phyloP scores from a whole-genome alignment of 805 yeast genomes.

The Wickerhamiella brachini region DNA sequence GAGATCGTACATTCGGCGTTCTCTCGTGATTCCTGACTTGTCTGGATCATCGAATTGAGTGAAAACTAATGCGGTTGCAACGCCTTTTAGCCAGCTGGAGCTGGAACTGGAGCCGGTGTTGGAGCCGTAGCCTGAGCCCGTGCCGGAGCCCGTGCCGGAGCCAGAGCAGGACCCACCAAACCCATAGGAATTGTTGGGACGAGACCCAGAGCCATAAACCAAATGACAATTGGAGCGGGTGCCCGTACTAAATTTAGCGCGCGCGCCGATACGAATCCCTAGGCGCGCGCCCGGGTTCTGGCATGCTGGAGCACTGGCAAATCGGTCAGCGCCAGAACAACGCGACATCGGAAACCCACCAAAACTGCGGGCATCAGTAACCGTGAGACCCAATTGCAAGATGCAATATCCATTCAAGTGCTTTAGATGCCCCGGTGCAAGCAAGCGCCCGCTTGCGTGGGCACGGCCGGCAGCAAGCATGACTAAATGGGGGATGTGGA shows the following conservation, averaged over 20 bases:
- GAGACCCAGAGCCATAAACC: too few species aligned
- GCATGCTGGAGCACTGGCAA: too few species aligned
- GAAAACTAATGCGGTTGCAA: conserved; percentile 1
- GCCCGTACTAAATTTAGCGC: too few species aligned
- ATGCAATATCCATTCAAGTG: neutral
- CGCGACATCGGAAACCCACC: too few species aligned
- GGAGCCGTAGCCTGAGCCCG: neutral
- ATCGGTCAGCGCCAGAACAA: too few species aligned
- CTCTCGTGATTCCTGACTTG: neutral
- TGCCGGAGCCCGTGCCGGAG: too few species aligned
- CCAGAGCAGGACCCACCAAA: too few species aligned
- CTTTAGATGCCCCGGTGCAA: neutral
- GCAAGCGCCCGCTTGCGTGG: neutral
- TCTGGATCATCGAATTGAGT: conserved; percentile 1
- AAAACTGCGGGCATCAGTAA: neutral
- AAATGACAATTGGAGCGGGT: too few species aligned
- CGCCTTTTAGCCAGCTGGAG: neutral
- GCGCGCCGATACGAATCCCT: too few species aligned
- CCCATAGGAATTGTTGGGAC: too few species aligned
- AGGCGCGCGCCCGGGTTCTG: too few species aligned
- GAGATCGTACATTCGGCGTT: conserved; percentile 1
- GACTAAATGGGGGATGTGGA: neutral
- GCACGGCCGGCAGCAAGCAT: conserved; percentile 1
- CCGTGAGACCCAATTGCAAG: neutral
- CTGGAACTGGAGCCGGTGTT: neutral